Conservation (phyloP, 2,329 filamentous ascomycete species). For the Ophiostoma himal-ulmi region DNA sequence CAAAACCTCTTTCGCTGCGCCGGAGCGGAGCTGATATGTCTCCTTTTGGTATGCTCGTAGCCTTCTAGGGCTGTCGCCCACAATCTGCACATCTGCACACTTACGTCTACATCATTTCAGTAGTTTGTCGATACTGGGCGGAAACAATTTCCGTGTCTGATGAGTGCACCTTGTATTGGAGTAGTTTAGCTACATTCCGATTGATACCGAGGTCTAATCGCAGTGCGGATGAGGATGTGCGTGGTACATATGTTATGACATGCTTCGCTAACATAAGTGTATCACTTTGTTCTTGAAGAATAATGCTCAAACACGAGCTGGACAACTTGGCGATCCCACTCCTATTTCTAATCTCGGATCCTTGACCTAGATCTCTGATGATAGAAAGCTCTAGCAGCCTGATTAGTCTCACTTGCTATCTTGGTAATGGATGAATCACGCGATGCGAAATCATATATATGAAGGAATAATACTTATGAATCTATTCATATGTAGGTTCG, state of each 20-base stretch:
- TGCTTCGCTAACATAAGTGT: too few relatives aligned
- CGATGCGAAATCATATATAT: neutral
- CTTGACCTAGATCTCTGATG: neutral
- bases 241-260: too few relatives aligned
- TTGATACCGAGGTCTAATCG: neutral
- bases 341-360: neutral
- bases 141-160: neutral
- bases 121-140: neutral
- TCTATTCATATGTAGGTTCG: neutral
- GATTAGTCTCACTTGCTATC: neutral
- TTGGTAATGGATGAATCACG: neutral
- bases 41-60: neutral
- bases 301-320: neutral
- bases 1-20: neutral
- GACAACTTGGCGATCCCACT: neutral
- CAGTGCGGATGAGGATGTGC: neutral
- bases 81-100: neutral
- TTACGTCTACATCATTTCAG: neutral
- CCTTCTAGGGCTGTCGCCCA: neutral
- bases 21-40: neutral
- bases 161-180: neutral
- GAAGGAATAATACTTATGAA: neutral
- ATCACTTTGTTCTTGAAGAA: too few relatives aligned
- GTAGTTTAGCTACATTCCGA: neutral
- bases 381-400: too few relatives aligned